A percentile compares a stretch with the other conserved stretches of the same genome.
Conservation (phyloP, 495 filamentous ascomycete species). For the Gamarada debralockiae region DNA sequence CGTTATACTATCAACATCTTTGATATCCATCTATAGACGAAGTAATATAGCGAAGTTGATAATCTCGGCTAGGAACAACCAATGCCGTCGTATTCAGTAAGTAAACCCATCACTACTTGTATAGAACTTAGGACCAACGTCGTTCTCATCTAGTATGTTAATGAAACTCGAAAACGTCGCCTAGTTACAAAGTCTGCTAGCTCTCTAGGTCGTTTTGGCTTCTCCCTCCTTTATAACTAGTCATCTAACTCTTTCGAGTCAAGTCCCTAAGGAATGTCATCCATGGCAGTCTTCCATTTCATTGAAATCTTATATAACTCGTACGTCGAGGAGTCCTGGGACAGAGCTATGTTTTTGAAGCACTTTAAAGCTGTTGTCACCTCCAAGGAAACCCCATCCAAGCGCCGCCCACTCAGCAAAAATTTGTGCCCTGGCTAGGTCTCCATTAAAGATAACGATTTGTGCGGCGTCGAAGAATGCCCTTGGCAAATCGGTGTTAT, state of each 20-base stretch:
- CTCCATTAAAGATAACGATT: background rate
- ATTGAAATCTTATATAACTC: slow-evolving; percentile 17
- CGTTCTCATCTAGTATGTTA: slow-evolving; percentile 26
- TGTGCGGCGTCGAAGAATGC: background rate
- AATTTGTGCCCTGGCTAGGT: background rate
- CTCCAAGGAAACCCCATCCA: background rate
- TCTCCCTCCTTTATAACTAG: slow-evolving; percentile 28
- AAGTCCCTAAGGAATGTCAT: slow-evolving; percentile 25
- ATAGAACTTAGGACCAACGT: slow-evolving; percentile 21
- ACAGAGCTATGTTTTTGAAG: slow-evolving; percentile 7
- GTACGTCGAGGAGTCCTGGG: slow-evolving; percentile 19
- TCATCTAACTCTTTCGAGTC: slow-evolving; percentile 24
- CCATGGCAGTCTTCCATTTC: slow-evolving; percentile 26
- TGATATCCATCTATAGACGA: slow-evolving; percentile 25
- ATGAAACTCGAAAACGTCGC: slow-evolving; percentile 14
- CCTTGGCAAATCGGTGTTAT: background rate
- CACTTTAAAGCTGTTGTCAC: slow-evolving; percentile 11
- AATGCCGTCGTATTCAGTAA: slow-evolving; percentile 23
- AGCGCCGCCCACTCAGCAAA: background rate
- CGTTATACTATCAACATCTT: slow-evolving; percentile 22
- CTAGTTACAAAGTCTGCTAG: slow-evolving; percentile 22
- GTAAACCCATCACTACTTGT: slow-evolving; percentile 9
- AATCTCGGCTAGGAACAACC: slow-evolving; percentile 34
- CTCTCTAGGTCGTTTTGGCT: slow-evolving; percentile 12
- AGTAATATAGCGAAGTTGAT: slow-evolving; percentile 18